Evolutionary conservation across 768 basidiomycete genomes (phyloP).

Genomic region (Suillus weaverae): DNA sequence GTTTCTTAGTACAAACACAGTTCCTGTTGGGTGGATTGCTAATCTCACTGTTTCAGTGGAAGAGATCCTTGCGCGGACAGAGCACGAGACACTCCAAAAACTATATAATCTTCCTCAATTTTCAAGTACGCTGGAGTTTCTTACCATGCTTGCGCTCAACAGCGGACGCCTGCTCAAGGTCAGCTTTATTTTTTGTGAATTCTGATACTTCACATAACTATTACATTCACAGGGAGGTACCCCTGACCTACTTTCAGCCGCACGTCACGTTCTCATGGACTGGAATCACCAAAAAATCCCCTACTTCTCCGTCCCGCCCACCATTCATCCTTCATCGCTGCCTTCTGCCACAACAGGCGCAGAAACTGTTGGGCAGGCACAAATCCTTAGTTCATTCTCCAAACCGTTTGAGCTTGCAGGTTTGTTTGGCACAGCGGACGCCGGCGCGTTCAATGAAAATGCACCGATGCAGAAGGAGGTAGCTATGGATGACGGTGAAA

Average conservation of each 20-base stretch:
- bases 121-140: conserved; percentile 71
- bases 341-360: conserved; percentile 69
- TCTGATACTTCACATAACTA: neutral
- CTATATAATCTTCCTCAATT: conserved; percentile 86
- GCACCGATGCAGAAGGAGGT: conserved; percentile 38
- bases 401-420: conserved; percentile 83
- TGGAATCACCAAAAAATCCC: conserved; percentile 98
- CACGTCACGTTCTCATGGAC: conserved; percentile 80
- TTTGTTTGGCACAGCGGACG: conserved; percentile 78
- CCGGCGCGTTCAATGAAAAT: conserved; percentile 67
- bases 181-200: conserved; percentile 6
- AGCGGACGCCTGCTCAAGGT: conserved; percentile 86
- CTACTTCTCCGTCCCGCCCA: conserved; percentile 80
- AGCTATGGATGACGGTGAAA: conserved; percentile 46
- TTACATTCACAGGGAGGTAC: conserved; percentile 68
- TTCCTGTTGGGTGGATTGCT: neutral
- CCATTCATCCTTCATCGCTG: conserved; percentile 73
- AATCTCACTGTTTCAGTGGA: conserved; percentile 57
- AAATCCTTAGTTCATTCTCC: conserved; percentile 69
- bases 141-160: conserved; percentile 85
- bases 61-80: conserved; percentile 77
- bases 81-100: conserved; percentile 68
- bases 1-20: conserved; percentile 25
- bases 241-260: conserved; percentile 81
- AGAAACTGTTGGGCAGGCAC: conserved; percentile 77